Evolutionary conservation across 768 basidiomycete species (phyloP).

Genomic region (Kwoniella bestiolae): DNA sequence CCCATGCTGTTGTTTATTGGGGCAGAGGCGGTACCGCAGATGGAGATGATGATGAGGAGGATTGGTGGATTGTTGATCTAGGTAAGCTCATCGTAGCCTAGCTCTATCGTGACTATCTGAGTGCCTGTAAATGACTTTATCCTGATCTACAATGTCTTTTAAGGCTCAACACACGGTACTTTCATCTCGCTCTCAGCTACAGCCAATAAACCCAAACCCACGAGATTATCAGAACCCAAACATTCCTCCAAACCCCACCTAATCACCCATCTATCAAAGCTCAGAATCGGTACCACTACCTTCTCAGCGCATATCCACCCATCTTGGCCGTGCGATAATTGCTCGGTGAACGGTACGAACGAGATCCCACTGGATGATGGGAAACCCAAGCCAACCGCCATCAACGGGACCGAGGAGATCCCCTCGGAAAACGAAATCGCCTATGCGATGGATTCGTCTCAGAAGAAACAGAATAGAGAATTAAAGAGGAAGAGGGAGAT

Average conservation of each 20-base stretch:
- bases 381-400: not conserved
- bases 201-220: slow-evolving; percentile 4
- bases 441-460: slow-evolving; percentile 32
- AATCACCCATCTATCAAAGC: slow-evolving; percentile 32
- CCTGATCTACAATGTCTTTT: not conserved
- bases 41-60: slow-evolving; percentile 28
- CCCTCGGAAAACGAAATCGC: not conserved
- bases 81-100: slow-evolving; percentile 41
- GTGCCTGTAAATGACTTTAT: no score
- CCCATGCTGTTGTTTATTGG: slow-evolving; percentile 52
- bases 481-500: slow-evolving; percentile 43
- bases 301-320: slow-evolving; percentile 50
- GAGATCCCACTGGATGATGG: slow-evolving; percentile 46
- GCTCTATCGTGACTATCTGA: no score
- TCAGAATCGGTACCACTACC: slow-evolving; percentile 45
- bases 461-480: slow-evolving; percentile 40
- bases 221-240: slow-evolving; percentile 45
- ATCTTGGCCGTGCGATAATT: slow-evolving; percentile 52
- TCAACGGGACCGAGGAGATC: not conserved
- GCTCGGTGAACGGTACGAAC: slow-evolving; percentile 33
- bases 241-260: slow-evolving; percentile 38
- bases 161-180: slow-evolving; percentile 56
- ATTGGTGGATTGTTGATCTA: slow-evolving; percentile 55
- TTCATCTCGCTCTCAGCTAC: slow-evolving; percentile 21
- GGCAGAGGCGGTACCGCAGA: slow-evolving; percentile 19